phyloP scores from a whole-genome alignment of 129 eudicot genomes.

The Deinandra increscens region DNA sequence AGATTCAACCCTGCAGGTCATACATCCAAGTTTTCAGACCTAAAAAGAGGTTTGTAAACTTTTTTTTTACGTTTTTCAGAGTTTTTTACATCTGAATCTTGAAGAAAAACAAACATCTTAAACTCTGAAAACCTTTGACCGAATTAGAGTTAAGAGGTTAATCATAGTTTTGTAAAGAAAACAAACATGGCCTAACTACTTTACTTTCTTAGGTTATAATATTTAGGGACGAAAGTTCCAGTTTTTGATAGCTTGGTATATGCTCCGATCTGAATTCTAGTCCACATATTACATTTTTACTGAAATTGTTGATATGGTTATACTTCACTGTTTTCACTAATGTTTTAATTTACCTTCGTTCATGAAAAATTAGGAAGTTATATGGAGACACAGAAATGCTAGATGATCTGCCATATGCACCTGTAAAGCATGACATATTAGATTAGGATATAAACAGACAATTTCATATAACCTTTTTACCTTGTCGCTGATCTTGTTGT shows the following conservation, averaged over 20 bases:
- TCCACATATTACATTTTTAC: neutral
- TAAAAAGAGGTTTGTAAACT: no score
- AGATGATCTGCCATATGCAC: neutral
- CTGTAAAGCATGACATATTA: neutral
- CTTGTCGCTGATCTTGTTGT: no score
- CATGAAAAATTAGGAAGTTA: neutral
- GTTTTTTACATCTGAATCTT: no score
- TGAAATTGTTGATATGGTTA: neutral
- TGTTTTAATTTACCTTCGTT: neutral
- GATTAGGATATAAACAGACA: neutral
- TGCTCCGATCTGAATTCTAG: neutral
- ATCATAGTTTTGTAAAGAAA: no score
- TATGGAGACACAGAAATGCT: constrained; percentile 1
- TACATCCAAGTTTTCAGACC: no score
- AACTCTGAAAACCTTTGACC: no score
- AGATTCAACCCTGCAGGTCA: no score
- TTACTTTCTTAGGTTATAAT: neutral
- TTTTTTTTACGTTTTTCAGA: no score
- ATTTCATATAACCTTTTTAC: neutral
- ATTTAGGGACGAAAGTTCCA: neutral
- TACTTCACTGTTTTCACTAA: neutral
- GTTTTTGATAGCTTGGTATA: neutral
- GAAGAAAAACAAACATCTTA: no score
- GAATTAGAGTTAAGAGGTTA: no score
- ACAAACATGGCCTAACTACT: no score